These are phyloP conservation scores for Jaltomata sinuosa DNA, from an alignment of 257 asterid genomes.

Conservation along the genomic window DNA sequence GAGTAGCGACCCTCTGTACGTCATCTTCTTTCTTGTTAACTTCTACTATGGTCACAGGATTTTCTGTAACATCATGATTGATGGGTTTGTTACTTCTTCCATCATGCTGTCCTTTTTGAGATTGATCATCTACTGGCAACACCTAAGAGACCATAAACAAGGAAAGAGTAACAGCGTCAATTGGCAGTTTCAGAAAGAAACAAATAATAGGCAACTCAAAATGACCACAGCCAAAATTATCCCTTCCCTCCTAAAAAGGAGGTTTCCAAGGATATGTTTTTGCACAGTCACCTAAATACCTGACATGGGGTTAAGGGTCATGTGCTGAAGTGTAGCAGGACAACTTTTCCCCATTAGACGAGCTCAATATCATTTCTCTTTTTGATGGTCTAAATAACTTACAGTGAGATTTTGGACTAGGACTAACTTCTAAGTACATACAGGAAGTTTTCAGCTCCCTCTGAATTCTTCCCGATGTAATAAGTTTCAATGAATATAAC, in stretches of 20 bases:
- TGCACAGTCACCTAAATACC: not conserved
- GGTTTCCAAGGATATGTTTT: not conserved
- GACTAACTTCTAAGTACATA: not conserved
- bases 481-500: not conserved
- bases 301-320: not conserved
- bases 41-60: slow-evolving; percentile 16
- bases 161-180: not conserved
- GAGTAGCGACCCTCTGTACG: slow-evolving; percentile 19
- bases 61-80: slow-evolving; percentile 21
- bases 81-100: slow-evolving; percentile 29
- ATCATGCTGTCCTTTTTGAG: slow-evolving; percentile 39
- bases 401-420: not conserved
- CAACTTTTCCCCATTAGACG: not conserved
- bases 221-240: not conserved
- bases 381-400: not conserved
- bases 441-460: not conserved
- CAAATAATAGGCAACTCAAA: not conserved
- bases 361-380: not conserved
- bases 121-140: slow-evolving; percentile 39
- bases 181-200: slow-evolving; percentile 13
- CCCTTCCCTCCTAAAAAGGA: not conserved
- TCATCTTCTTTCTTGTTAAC: slow-evolving; percentile 30
- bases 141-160: slow-evolving; percentile 41
- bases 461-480: not conserved
- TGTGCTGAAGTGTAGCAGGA: not conserved